Base-by-base conservation (phyloP, 2,329 filamentous ascomycete genomes). In the Metarhizium album region DNA sequence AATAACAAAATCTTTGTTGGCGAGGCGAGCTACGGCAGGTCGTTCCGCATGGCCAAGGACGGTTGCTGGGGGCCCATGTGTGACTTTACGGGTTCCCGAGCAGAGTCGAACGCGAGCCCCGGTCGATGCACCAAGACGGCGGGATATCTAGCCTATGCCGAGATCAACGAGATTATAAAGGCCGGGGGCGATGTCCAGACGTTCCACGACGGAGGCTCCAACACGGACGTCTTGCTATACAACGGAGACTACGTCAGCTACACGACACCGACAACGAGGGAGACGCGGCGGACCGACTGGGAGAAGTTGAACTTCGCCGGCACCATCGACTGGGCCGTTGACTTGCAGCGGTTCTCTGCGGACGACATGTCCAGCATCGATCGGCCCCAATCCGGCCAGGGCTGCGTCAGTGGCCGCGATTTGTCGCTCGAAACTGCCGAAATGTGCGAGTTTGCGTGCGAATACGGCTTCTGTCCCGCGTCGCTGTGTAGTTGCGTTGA, bases 1-100 rank as follows among this genome's bases (percentile, higher is more conserved):
- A 56, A 58, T 0, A 55, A 57, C 47, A 64, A 64, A 48, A 43
- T 66, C 9, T 46, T 59, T 1, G 58, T 65, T 0, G 63, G 60
- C 1, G 50, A 64, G 1, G 46, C 52, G 7, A 62, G 57, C 47
- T 66, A 64, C 42, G 63, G 61, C 0, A 54, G 62, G 1, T 55
- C 53, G 2, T 66, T 66, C 51, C 48, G 61, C 16, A 65, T 65
- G 62, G 52, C 55, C 2, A 18, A 56, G 2, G 13, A 52, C 0
- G 51, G 54, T 16, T 66, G 62, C 53, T 52, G 35, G 2, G 58
- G 57, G 0, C 54, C 55, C 13, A 49, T 33, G 38, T 64, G 60
- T 46, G 45, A 42, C 1, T 63, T 53, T 46, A 52, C 49, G 0
- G 62, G 62, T 20, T 31, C 13, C 14, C 47, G 16, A n/a, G 45